These are phyloP conservation scores for Zoysia japonica DNA, from an alignment of 176 grass and related monocot genomes.

Conservation along the genomic window DNA sequence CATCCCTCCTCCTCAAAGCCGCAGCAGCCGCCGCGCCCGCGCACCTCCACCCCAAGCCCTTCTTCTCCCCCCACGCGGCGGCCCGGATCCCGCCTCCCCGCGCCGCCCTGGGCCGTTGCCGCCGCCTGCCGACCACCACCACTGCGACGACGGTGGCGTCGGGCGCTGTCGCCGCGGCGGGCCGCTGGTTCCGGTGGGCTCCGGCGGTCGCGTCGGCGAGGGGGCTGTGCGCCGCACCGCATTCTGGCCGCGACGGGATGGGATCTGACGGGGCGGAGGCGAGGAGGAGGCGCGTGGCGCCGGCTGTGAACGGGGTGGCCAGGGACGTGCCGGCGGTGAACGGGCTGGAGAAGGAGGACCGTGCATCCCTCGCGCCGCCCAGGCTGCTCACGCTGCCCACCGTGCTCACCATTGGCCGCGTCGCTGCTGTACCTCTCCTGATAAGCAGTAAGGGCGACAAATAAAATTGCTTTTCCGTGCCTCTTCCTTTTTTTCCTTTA, in stretches of 20 bases:
- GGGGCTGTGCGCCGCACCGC: conserved; percentile 48
- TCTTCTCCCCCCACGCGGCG: conserved; percentile 47
- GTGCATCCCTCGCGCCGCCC: background rate
- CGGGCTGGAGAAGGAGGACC: conserved; percentile 36
- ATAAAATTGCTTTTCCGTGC: background rate
- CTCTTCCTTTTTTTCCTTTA: background rate
- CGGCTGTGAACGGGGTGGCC: conserved; percentile 47
- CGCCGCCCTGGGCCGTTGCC: background rate
- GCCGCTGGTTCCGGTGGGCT: conserved; percentile 46
- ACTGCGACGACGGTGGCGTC: conserved; percentile 8
- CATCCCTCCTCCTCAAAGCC: conserved; percentile 51
- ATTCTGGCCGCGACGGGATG: conserved; percentile 51
- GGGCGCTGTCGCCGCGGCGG: conserved; percentile 7
- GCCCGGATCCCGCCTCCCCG: conserved; percentile 33
- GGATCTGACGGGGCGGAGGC: conserved; percentile 43
- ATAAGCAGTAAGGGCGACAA: conserved; percentile 63
- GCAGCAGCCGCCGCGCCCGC: conserved; percentile 26
- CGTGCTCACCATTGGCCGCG: conserved; percentile 84
- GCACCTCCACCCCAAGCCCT: conserved; percentile 37
- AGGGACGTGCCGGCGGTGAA: conserved; percentile 38
- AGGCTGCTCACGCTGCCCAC: conserved; percentile 89
- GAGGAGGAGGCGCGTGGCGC: conserved; percentile 26
- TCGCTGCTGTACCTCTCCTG: conserved; percentile 85
- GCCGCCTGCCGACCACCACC: background rate
- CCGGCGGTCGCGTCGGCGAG: conserved; percentile 36